These are phyloP conservation scores for Nicotiana rustica DNA, from an alignment of 305 asterid genomes.

Conservation along the genomic window DNA sequence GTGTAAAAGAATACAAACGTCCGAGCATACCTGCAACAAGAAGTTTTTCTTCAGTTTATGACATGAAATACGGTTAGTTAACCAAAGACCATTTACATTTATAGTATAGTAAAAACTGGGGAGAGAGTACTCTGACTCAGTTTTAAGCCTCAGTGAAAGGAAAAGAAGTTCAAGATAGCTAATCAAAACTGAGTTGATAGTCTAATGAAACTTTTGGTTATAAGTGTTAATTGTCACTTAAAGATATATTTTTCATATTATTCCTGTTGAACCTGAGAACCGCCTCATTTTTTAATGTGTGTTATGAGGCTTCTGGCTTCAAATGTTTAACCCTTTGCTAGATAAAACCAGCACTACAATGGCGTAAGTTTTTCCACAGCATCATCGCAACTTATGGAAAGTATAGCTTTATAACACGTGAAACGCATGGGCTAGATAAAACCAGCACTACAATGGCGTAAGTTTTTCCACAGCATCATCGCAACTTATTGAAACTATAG, in stretches of 20 bases:
- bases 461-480: slow-evolving; percentile 18
- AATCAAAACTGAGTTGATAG: slow-evolving; percentile 19
- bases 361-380: neutral
- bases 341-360: neutral
- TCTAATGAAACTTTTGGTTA: neutral
- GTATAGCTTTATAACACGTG: neutral
- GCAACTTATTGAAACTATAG: neutral
- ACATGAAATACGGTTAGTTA: neutral
- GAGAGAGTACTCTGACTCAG: neutral
- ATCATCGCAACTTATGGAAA: neutral
- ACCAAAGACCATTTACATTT: neutral
- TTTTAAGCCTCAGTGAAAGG: slow-evolving; percentile 2
- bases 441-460: no score
- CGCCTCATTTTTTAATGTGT: neutral
- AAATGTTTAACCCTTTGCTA: neutral
- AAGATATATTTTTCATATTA: slow-evolving; percentile 18
- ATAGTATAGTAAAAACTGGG: neutral
- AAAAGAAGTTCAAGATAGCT: slow-evolving; percentile 11
- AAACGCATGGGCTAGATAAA: neutral
- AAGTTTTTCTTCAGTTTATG: slow-evolving; percentile 26
- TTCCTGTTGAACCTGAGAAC: slow-evolving; percentile 19
- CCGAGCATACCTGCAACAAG: slow-evolving; percentile 82
- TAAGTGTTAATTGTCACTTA: neutral
- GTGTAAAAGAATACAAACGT: slow-evolving; percentile 96
- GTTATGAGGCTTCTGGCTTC: neutral